Evolutionary conservation across 2,329 filamentous ascomycete species (phyloP).

Genomic region (Fusarium falciforme): DNA sequence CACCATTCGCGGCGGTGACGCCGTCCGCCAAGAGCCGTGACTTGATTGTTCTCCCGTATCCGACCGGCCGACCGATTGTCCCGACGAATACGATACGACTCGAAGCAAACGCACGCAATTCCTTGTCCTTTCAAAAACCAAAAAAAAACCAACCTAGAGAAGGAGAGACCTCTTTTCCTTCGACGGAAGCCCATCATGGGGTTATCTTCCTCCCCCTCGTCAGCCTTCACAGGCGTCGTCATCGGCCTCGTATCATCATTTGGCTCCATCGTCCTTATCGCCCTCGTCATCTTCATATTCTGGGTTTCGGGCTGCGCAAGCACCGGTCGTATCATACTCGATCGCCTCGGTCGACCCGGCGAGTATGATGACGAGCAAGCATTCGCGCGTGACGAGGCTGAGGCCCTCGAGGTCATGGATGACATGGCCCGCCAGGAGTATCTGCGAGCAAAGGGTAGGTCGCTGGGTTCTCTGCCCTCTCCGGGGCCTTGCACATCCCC

Average conservation of each 20-base stretch:
- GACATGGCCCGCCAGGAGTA: conserved; percentile 92
- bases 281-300: conserved; percentile 91
- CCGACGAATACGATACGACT: conserved; percentile 31
- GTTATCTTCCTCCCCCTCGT: conserved; percentile 50
- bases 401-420: conserved; percentile 95
- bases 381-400: conserved; percentile 91
- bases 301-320: conserved; percentile 77
- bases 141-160: neutral
- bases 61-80: conserved; percentile 31
- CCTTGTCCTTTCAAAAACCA: neutral
- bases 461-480: neutral
- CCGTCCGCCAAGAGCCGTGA: conserved; percentile 40
- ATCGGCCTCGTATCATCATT: conserved; percentile 96
- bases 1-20: conserved; percentile 45
- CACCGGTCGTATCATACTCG: conserved; percentile 89
- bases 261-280: conserved; percentile 87
- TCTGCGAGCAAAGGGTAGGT: conserved; percentile 89
- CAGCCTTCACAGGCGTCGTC: conserved; percentile 79
- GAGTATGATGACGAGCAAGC: conserved; percentile 99
- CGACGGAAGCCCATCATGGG: conserved; percentile 43
- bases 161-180: neutral
- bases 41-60: conserved; percentile 31
- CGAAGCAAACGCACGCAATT: conserved; percentile 31
- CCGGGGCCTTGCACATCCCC: neutral
- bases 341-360: conserved; percentile 91